Conservation (phyloP, 2,329 filamentous ascomycete species). For the Aspergillus neotritici region DNA sequence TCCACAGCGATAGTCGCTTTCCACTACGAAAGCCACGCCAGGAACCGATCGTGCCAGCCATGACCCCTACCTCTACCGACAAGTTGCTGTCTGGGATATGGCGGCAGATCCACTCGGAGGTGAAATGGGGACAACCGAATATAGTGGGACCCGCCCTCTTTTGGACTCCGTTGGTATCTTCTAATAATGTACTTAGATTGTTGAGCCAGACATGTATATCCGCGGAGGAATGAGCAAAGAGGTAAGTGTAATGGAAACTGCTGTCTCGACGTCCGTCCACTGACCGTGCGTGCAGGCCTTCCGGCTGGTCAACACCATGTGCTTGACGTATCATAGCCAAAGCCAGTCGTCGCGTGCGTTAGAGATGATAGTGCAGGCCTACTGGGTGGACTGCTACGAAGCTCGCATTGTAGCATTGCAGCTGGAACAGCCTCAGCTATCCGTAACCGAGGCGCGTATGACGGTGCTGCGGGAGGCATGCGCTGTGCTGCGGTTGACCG, state of each 20-base stretch:
- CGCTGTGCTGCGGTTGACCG: constrained; percentile 50
- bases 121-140: constrained; percentile 9
- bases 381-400: constrained; percentile 53
- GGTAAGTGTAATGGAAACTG: constrained; percentile 1
- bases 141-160: too few relatives aligned
- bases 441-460: constrained; percentile 47
- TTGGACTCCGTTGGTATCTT: constrained; percentile 12
- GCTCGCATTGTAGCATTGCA: constrained; percentile 44
- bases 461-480: constrained; percentile 50
- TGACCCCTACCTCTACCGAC: constrained; percentile 45
- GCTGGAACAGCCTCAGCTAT: constrained; percentile 36
- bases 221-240: constrained; percentile 15
- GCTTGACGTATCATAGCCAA: constrained; percentile 31
- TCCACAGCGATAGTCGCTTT: constrained; percentile 22
- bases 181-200: constrained; percentile 1
- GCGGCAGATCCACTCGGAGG: constrained; percentile 41
- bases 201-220: constrained; percentile 13
- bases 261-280: background rate
- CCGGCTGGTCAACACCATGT: constrained; percentile 17
- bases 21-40: constrained; percentile 19
- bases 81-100: constrained; percentile 48
- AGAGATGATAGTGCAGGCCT: constrained; percentile 55
- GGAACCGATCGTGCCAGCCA: constrained; percentile 32
- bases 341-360: constrained; percentile 51
- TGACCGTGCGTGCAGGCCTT: constrained; percentile 14